Base-by-base conservation (phyloP, 2,329 filamentous ascomycete genomes). In the Colletotrichum camelliae region DNA sequence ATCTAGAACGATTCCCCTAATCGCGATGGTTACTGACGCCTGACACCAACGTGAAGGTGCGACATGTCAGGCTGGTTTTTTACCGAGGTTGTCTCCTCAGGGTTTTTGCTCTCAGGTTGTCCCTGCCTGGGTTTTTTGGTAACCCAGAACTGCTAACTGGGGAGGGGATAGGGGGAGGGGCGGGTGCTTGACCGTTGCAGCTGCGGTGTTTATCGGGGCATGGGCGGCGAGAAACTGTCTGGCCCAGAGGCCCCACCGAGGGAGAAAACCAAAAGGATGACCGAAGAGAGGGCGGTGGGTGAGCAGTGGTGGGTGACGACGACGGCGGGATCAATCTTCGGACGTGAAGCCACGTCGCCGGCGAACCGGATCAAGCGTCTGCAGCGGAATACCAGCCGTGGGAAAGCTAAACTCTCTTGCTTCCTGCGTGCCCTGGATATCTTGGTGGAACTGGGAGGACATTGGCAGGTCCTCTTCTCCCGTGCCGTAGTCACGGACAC, bases 31-130 rank as follows among this genome's bases (percentile, higher is more conserved):
- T 69, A 69, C 67, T 69, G 12, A 69, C 67, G 48, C 52, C 67
- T 31, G 67, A 58, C 67, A 60, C 67, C 67, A 68, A 31, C 67
- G 67, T 43, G 67, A 69, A 69, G 55, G 67, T 69, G 67, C 67
- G 35, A 69, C 67, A 61, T 61, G 67, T 58, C 67, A 43, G 67
- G 52, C 33, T 24, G 35, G 13, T 61, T 69, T 67, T 61, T 69
- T 69, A 69, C 16, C 18, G 55, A 69, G 67, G 55, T 60, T 43
- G 21, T 24, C 67, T 69, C 67, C 67, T 60, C 67, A 35, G 33
- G 33, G 33, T 35, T 35, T 35, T 35, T 35, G 33, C 33, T 13
- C 33, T 1, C 33, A 13, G 33, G 33, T 35, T 35, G 33, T 35
- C 33, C 33, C 33, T 35, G 13, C 33, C 33, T 35, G 33, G 33